phyloP scores from a whole-genome alignment of 2,329 filamentous ascomycete genomes.

The Stachybotrys echinatus region DNA sequence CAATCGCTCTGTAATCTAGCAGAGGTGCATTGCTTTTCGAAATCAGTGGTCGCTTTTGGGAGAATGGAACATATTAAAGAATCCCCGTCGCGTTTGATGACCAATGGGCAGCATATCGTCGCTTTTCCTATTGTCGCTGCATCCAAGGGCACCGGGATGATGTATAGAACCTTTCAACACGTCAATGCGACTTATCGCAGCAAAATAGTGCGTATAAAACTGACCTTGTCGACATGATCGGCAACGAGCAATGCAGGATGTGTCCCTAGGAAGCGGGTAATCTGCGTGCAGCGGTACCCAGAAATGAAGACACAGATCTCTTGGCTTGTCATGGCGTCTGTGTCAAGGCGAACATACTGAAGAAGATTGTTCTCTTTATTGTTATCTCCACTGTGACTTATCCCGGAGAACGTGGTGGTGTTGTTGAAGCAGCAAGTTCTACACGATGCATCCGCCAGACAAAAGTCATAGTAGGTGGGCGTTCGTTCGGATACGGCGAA shows the following conservation, averaged over 20 bases:
- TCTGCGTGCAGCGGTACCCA: slow-evolving; percentile 6
- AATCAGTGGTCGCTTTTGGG: slow-evolving; percentile 8
- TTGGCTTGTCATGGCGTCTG: slow-evolving; percentile 5
- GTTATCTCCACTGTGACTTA: slow-evolving; percentile 9
- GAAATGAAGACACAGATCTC: slow-evolving; percentile 12
- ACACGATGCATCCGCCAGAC: slow-evolving; percentile 7
- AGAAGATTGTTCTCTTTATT: slow-evolving; percentile 5
- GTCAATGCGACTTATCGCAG: not conserved
- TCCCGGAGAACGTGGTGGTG: slow-evolving; percentile 8
- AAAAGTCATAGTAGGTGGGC: slow-evolving; percentile 12
- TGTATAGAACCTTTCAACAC: slow-evolving; percentile 8
- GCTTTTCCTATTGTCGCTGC: slow-evolving; percentile 11
- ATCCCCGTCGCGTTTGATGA: slow-evolving; percentile 8
- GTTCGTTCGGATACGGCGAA: slow-evolving; percentile 8
- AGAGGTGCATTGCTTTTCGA: slow-evolving; percentile 1
- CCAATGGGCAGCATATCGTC: slow-evolving; percentile 10
- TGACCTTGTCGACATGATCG: slow-evolving; percentile 12
- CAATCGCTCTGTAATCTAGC: not conserved
- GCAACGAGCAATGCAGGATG: slow-evolving; percentile 11
- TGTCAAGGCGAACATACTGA: slow-evolving; percentile 7
- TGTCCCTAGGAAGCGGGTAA: slow-evolving; percentile 10
- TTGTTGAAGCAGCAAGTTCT: slow-evolving; percentile 8
- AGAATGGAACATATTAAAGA: slow-evolving; percentile 10
- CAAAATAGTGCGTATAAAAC: no score
- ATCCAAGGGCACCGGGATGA: slow-evolving; percentile 12